phyloP scores from a whole-genome alignment of 2,329 filamentous ascomycete species.

The Stachybotrys elegans region DNA sequence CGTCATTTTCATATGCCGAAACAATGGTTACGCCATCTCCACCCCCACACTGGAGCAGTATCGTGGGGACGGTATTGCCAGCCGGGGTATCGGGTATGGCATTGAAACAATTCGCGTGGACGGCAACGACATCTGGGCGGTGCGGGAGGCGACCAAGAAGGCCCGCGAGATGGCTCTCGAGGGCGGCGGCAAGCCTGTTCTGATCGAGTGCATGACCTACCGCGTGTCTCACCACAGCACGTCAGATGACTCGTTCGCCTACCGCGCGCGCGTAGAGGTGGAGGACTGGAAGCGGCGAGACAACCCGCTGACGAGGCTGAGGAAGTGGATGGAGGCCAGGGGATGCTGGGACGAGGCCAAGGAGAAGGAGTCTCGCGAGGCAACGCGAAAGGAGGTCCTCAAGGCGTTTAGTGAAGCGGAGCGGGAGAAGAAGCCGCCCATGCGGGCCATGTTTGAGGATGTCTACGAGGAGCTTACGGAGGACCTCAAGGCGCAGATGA shows the following conservation, averaged over 20 bases:
- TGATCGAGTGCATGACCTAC: slow-evolving; percentile 96
- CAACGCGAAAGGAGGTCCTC: slow-evolving; percentile 68
- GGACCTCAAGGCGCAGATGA: slow-evolving; percentile 67
- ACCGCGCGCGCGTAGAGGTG: slow-evolving; percentile 88
- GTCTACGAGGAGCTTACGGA: slow-evolving; percentile 85
- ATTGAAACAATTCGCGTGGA: slow-evolving; percentile 90
- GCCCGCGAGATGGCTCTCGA: slow-evolving; percentile 75
- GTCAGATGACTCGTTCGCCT: slow-evolving; percentile 93
- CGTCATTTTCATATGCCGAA: slow-evolving; percentile 84
- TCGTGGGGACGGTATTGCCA: slow-evolving; percentile 85
- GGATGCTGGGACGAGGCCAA: slow-evolving; percentile 79
- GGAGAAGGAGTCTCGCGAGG: slow-evolving; percentile 67
- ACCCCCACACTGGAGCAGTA: slow-evolving; percentile 90
- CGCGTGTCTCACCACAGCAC: slow-evolving; percentile 98
- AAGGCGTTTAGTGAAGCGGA: slow-evolving; percentile 81
- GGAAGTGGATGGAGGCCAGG: slow-evolving; percentile 86
- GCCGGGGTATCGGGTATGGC: slow-evolving; percentile 82
- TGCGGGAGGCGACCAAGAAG: slow-evolving; percentile 71
- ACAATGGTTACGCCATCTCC: slow-evolving; percentile 89
- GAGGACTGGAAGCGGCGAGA: slow-evolving; percentile 92
- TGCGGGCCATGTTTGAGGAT: slow-evolving; percentile 74
- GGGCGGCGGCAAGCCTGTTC: slow-evolving; percentile 73
- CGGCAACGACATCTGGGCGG: slow-evolving; percentile 91
- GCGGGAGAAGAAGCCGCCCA: slow-evolving; percentile 70
- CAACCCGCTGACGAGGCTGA: slow-evolving; percentile 77